phyloP scores from a whole-genome alignment of 306 rosid genomes.

The Dalbergia cochinchinensis region DNA sequence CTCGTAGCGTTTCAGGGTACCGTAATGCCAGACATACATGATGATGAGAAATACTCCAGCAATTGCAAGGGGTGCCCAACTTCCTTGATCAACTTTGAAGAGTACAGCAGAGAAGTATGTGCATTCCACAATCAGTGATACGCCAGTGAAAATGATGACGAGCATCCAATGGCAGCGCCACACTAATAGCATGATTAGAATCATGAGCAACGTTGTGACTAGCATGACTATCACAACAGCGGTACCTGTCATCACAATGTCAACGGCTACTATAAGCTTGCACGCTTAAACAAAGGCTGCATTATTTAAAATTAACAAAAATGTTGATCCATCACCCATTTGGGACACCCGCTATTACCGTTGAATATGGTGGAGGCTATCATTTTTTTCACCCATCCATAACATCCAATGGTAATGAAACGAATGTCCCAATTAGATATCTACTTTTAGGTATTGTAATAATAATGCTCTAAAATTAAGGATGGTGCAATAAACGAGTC shows the following conservation, averaged over 20 bases:
- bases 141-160: conserved; percentile 65
- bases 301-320: not conserved
- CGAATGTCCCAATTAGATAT: no score
- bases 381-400: no score
- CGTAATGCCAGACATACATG: conserved; percentile 95
- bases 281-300: not conserved
- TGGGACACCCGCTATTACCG: no score
- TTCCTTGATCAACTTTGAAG: conserved; percentile 88
- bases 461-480: not conserved
- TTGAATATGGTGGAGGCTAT: no score
- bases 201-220: conserved; percentile 88
- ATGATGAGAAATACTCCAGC: conserved; percentile 75
- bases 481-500: conserved; percentile 23
- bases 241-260: conserved; percentile 68
- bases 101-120: conserved; percentile 91
- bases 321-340: no score
- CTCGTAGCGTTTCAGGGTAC: conserved; percentile 76
- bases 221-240: conserved; percentile 90
- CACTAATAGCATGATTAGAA: conserved; percentile 84
- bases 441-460: no score
- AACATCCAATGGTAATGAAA: no score
- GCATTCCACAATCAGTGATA: conserved; percentile 82
- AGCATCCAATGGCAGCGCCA: conserved; percentile 96
- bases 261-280: not conserved
- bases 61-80: conserved; percentile 92